Percentiles rank a stretch among this genome's conserved stretches.
phyloP scores from a whole-genome alignment of 2,329 filamentous ascomycete species.

The Byssochlamys sp. region DNA sequence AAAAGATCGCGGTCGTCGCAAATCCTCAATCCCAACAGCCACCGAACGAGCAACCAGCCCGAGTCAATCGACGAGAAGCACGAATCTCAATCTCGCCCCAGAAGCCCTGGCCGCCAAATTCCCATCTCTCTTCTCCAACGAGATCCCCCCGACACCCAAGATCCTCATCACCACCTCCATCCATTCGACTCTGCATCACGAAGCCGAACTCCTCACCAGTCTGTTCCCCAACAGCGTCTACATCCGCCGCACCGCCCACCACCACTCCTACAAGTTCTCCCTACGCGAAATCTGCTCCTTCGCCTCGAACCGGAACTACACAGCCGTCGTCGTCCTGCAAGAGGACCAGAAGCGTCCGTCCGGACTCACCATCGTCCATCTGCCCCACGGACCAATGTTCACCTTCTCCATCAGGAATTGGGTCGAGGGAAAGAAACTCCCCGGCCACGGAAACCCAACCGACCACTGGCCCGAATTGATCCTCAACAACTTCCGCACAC shows the following conservation, averaged over 20 bases:
- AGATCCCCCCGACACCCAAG: slow-evolving; percentile 57
- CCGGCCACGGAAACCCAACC: slow-evolving; percentile 81
- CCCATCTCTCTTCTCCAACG: slow-evolving; percentile 46
- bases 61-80: slow-evolving; percentile 46
- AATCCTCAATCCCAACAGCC: slow-evolving; percentile 27
- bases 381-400: slow-evolving; percentile 79
- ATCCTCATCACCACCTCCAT: slow-evolving; percentile 85
- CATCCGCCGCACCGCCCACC: slow-evolving; percentile 74
- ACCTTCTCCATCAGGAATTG: slow-evolving; percentile 87
- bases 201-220: slow-evolving; percentile 66
- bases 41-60: slow-evolving; percentile 47
- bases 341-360: slow-evolving; percentile 81
- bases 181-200: slow-evolving; percentile 75
- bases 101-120: slow-evolving; percentile 54
- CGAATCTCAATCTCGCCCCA: slow-evolving; percentile 51
- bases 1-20: slow-evolving; percentile 24
- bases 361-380: slow-evolving; percentile 71
- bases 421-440: slow-evolving; percentile 76
- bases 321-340: slow-evolving; percentile 71
- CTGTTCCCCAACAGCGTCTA: slow-evolving; percentile 76
- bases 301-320: slow-evolving; percentile 72
- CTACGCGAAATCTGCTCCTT: slow-evolving; percentile 83
- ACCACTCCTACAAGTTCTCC: slow-evolving; percentile 81
- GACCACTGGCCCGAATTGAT: slow-evolving; percentile 83
- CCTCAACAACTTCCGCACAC: slow-evolving; percentile 89